Evolutionary conservation across 192 early-diverging fungal genomes (phyloP), one percentile per base, ranked within the genome.

Genomic region (Mortierella alpina): DNA sequence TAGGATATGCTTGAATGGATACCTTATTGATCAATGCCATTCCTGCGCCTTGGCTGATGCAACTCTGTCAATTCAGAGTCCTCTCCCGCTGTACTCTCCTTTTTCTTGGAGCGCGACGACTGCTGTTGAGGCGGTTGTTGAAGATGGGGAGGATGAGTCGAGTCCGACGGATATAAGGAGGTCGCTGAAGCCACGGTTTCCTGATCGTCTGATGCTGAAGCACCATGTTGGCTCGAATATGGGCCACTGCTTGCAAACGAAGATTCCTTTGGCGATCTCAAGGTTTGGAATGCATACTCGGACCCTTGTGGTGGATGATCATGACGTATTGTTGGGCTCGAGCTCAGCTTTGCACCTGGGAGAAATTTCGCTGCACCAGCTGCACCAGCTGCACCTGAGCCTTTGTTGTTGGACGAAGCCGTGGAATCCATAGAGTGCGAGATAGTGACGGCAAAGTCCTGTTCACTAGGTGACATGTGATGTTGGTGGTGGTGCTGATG

Each of bases 361-460:
- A 50, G 60, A 15, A 48, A 40, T 42, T 42, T 75, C 5, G 57
- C 20, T 11, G 60, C n/a, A n/a, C n/a, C n/a, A n/a, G n/a, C 7
- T 11, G 73, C 62, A 13, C 39, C 53, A 3, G 59, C 66, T 10
- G 59, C 31, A 31, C 31, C 31, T 31, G 31, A 31, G 31, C 31
- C 3, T 31, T 31, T 31, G 31, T 31, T 31, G 31, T 31, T 59
- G 18, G 74, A 69, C 15, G 74, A 68, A 14, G 40, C 14, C 17
- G 20, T 59, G 41, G 74, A 76, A 41, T 76, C 74, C 14, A 76
- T 58, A 2, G 67, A 76, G 4, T 22, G 74, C 39, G 74, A 53
- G 4, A 76, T 53, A 23, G 57, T 50, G 15, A 50, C 42, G 41
- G 61, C 50, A 78, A 66, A 70, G 5, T 68, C 68, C 7, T 70